Evolutionary conservation across 176 grass and related monocot species (phyloP), one percentile per base, ranked within the genome.

Genomic region (Poa pratensis): DNA sequence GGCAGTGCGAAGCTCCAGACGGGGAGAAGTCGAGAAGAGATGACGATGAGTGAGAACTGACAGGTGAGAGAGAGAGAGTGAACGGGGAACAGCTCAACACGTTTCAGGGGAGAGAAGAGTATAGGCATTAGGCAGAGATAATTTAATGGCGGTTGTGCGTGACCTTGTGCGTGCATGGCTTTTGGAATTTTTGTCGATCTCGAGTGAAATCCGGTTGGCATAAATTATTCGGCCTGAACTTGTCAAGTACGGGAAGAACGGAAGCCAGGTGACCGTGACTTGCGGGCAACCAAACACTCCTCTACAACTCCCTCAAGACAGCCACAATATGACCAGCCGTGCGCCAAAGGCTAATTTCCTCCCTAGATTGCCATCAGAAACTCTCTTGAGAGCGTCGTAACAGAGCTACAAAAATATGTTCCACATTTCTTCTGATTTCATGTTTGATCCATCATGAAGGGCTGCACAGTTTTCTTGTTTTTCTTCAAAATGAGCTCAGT

Each of bases 31-130:
- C 14, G 62, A 57, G 50, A 10, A 35, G 76, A 52, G 82, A 20
- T 61, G 62, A 15, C 30, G 30, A 34, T 68, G 77, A 57, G 14
- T 43, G 82, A 80, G 72, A 79, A 69, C 71, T 67, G 70, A 84
- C 66, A 82, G 84, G 85, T 69, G n/a, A 39, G 2, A 30, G 58
- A 43, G 23, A 5, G 23, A 5, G 71, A 53, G 83, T 55, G 63
- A 35, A 30, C 8, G 64, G 28, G 37, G 64, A 68, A 68, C 87
- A 90, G 87, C 84, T 92, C 91, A 84, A 82, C 87, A 87, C 91
- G 73, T 20, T 59, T 35, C 26, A 66, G 76, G 34, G 19, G 17
- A 15, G 18, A 24, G n/a, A n/a, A 7, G 67, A 42, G 48, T 50
- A 16, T n/a, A n/a, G n/a, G n/a, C n/a, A n/a, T n/a, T 16, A 13